Conservation (phyloP, 495 filamentous ascomycete genomes). For the Penicillium mononematosum region DNA sequence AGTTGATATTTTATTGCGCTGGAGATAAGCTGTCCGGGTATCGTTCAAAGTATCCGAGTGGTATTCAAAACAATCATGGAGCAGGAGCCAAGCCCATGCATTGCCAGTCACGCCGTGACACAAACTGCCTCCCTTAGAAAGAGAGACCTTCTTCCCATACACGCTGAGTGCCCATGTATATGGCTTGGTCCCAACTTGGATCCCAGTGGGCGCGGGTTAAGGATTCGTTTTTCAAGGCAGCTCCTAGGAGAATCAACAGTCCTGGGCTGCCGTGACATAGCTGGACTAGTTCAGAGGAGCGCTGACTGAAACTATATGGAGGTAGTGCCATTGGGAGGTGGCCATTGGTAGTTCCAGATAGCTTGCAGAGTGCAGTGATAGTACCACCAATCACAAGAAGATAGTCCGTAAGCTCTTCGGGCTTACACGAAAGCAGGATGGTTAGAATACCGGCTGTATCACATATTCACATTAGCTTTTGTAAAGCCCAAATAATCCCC, state of each 20-base stretch:
- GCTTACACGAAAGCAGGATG: conserved; percentile 39
- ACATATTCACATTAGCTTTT: neutral
- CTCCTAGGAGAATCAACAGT: conserved; percentile 37
- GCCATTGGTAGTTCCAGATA: conserved; percentile 37
- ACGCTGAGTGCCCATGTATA: conserved; percentile 35
- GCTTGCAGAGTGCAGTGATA: conserved; percentile 39
- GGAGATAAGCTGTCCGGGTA: conserved; percentile 25
- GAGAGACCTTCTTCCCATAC: conserved; percentile 49
- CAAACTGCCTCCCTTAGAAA: conserved; percentile 48
- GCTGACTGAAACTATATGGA: conserved; percentile 10
- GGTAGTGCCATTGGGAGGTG: conserved; percentile 44
- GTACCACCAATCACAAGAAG: conserved; percentile 38
- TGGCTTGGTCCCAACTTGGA: conserved; percentile 43
- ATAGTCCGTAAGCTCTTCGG: conserved; percentile 31
- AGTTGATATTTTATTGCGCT: conserved; percentile 13
- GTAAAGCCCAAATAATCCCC: neutral
- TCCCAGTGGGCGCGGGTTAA: conserved; percentile 35
- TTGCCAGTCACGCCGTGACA: conserved; percentile 52
- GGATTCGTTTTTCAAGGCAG: conserved; percentile 29
- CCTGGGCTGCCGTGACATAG: conserved; percentile 50
- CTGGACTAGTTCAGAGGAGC: conserved; percentile 42
- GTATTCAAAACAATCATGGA: conserved; percentile 40
- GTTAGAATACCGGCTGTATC: conserved; percentile 42
- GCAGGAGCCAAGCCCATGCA: conserved; percentile 39
- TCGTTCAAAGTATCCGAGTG: conserved; percentile 19